Evolutionary conservation across 352 stramenopile genomes (phyloP).

Genomic region (Globisporangium echinulatum): DNA sequence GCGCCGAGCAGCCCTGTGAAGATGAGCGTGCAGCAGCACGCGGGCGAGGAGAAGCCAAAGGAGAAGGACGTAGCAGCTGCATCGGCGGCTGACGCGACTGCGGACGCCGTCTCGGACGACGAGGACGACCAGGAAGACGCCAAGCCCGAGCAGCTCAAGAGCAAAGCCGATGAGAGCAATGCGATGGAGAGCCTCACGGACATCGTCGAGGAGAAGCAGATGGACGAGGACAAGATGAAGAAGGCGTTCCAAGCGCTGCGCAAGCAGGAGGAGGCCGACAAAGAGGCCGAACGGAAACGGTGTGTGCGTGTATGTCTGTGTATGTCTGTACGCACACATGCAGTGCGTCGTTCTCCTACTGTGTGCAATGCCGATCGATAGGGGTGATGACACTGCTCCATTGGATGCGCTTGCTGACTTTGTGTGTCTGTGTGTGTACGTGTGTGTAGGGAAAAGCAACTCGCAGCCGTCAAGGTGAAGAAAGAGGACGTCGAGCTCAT

Average conservation of each 20-base stretch:
- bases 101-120: slow-evolving; percentile 42
- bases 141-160: slow-evolving; percentile 53
- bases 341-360: background rate
- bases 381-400: too few species aligned
- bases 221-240: slow-evolving; percentile 89
- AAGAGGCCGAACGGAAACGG: slow-evolving; percentile 67
- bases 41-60: slow-evolving; percentile 1
- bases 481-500: slow-evolving; percentile 81
- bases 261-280: slow-evolving; percentile 81
- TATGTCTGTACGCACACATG: background rate
- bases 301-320: slow-evolving; percentile 3
- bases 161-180: slow-evolving; percentile 74
- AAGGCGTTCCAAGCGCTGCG: slow-evolving; percentile 63
- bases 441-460: slow-evolving; percentile 49
- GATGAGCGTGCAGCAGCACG: slow-evolving; percentile 22
- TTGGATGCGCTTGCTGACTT: too few species aligned
- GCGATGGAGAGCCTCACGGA: slow-evolving; percentile 84
- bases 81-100: slow-evolving; percentile 4
- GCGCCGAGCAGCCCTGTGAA: slow-evolving; percentile 29
- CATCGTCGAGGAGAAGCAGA: slow-evolving; percentile 80
- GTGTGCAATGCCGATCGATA: background rate
- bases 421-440: too few species aligned
- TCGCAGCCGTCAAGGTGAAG: slow-evolving; percentile 74
- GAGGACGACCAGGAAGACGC: slow-evolving; percentile 40
- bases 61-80: background rate